These are phyloP conservation scores for Cutaneotrichosporon cutaneum DNA, from an alignment of 1,284 basidiomycete species.

Conservation along the genomic window DNA sequence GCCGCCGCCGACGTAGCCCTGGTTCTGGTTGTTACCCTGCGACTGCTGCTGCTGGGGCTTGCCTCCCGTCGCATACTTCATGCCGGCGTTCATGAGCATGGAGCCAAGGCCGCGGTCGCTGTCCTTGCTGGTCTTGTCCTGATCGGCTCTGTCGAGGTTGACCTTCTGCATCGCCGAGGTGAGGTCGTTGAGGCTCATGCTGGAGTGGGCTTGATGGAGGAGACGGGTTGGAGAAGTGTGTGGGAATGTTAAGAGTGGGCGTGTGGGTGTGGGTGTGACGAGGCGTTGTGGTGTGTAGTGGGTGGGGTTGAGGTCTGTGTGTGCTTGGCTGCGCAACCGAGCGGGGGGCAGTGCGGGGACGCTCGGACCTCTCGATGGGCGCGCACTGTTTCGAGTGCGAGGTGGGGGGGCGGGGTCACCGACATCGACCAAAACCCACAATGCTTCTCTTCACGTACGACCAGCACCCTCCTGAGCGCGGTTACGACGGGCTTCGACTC, in stretches of 20 bases:
- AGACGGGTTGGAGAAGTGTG: not conserved
- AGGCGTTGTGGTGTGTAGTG: not conserved
- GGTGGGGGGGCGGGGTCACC: too few species aligned
- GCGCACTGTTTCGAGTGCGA: too few species aligned
- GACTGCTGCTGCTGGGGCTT: not conserved
- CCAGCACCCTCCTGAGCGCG: too few species aligned
- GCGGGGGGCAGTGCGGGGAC: too few species aligned
- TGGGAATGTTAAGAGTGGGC: not conserved
- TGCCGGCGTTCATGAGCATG: slow-evolving; percentile 3
- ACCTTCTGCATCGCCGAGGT: not conserved
- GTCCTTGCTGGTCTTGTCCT: not conserved
- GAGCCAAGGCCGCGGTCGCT: not conserved
- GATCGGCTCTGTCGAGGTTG: not conserved
- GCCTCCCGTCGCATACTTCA: not conserved
- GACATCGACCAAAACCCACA: too few species aligned
- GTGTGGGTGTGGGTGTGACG: not conserved
- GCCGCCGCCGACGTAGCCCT: not conserved
- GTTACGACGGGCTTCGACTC: too few species aligned
- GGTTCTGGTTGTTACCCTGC: too few species aligned
- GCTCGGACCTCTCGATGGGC: too few species aligned
- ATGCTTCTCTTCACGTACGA: too few species aligned
- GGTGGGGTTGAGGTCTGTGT: not conserved
- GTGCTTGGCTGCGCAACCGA: too few species aligned
- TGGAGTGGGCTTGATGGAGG: too few species aligned
- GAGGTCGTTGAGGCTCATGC: not conserved